Conservation (phyloP, 2,329 filamentous ascomycete species). For the Simplicillium sp. region DNA sequence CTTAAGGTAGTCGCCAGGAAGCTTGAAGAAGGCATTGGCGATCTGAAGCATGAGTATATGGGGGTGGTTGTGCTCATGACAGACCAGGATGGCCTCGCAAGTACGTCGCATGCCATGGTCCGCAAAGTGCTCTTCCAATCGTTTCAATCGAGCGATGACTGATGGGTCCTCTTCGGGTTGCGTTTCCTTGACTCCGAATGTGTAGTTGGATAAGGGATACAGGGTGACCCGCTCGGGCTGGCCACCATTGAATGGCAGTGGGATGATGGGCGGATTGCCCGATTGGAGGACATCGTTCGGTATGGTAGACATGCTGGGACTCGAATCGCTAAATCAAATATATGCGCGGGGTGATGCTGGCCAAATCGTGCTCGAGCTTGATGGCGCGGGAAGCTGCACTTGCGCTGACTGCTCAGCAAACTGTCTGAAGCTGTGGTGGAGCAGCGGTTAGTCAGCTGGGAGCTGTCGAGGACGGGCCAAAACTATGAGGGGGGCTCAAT, state of each 20-base stretch:
- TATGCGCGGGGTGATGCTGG: background rate
- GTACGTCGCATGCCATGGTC: constrained; percentile 93
- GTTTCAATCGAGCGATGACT: constrained; percentile 82
- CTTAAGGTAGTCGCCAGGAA: constrained; percentile 89
- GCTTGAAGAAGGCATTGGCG: constrained; percentile 98
- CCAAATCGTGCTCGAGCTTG: background rate
- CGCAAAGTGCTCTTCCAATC: constrained; percentile 90
- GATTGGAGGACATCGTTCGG: constrained; percentile 68
- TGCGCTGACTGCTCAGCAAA: too few species aligned
- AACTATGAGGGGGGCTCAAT: too few species aligned
- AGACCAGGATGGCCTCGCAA: constrained; percentile 93
- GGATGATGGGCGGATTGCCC: constrained; percentile 67
- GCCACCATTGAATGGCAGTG: constrained; percentile 76
- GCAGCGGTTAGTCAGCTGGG: too few species aligned
- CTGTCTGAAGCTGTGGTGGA: background rate
- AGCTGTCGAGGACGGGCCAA: too few species aligned
- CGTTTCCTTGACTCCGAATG: constrained; percentile 95
- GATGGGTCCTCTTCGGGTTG: constrained; percentile 97
- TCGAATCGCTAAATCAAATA: background rate
- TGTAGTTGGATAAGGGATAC: constrained; percentile 96
- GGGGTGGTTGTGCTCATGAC: constrained; percentile 97
- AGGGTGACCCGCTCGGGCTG: constrained; percentile 85
- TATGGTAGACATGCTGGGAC: constrained; percentile 66
- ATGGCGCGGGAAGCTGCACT: too few species aligned
- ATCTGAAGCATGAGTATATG: constrained; percentile 99